Conservation (phyloP, 2,329 filamentous ascomycete species). For the Lasiodiplodia theobromae region DNA sequence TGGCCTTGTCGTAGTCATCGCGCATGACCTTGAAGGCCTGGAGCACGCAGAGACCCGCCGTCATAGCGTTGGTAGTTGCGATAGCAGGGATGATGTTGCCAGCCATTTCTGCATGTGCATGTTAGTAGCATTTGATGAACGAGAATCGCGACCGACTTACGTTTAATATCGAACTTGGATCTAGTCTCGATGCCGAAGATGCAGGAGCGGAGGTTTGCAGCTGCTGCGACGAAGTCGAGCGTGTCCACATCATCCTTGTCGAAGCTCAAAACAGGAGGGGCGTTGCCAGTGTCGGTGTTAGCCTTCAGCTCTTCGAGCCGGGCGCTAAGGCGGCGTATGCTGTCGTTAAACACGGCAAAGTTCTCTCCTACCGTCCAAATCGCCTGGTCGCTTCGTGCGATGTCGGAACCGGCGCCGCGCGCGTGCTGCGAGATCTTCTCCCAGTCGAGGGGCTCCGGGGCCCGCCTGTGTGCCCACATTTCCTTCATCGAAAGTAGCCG, state of each 20-base stretch:
- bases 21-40: slow-evolving; percentile 90
- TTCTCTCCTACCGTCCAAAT: slow-evolving; percentile 86
- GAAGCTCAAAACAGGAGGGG: slow-evolving; percentile 75
- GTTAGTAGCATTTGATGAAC: neutral
- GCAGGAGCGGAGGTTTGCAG: slow-evolving; percentile 85
- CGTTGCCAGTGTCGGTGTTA: slow-evolving; percentile 56
- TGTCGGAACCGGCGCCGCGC: slow-evolving; percentile 57
- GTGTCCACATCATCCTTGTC: slow-evolving; percentile 98
- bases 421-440: slow-evolving; percentile 64
- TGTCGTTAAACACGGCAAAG: slow-evolving; percentile 84
- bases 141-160: slow-evolving; percentile 44
- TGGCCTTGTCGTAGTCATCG: slow-evolving; percentile 72
- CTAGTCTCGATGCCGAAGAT: slow-evolving; percentile 89
- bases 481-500: slow-evolving; percentile 86
- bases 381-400: slow-evolving; percentile 72
- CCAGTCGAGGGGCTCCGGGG: slow-evolving; percentile 77
- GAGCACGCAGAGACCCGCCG: slow-evolving; percentile 88
- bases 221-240: slow-evolving; percentile 89
- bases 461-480: slow-evolving; percentile 88
- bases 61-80: slow-evolving; percentile 96
- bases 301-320: slow-evolving; percentile 72
- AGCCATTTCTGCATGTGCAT: slow-evolving; percentile 75
- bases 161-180: slow-evolving; percentile 95
- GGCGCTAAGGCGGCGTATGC: slow-evolving; percentile 76
- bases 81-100: slow-evolving; percentile 99